Base-by-base conservation (phyloP, 768 basidiomycete genomes). In the Agrocybe pediades region DNA sequence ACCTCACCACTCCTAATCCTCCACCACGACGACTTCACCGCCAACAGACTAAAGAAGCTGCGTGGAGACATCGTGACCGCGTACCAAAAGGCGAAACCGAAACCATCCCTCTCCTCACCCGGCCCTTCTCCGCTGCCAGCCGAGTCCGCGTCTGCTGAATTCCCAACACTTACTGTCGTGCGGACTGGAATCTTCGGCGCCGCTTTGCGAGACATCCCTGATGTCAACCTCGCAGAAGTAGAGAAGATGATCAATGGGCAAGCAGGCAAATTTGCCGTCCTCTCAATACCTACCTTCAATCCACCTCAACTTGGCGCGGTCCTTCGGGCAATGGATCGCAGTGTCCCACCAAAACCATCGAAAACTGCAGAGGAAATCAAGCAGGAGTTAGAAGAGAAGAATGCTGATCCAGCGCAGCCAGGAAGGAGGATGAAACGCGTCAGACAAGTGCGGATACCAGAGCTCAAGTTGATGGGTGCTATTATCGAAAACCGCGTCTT, bases 131-230 rank as follows among this genome's bases (percentile, higher is more conserved):
- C 71, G 63, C 52, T 61, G 15, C 54, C 71, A 29, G n/a, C 42
- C 20, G 62, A 58, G 19, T 63, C 42, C 20, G 62, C 58, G 19
- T 63, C 63, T 19, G 65, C 49, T 50, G 41, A 44, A 27, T 24
- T 67, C 39, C 63, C 62, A 8, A 76, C 76, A 30, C 78, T 95
- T 63, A 85, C 84, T 44, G 70, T 90, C 62, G 81, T 93, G 52
- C 84, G 87, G 41, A 88, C 92, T 9, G 83, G 87, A 58, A 81
- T 95, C 46, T 87, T 95, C 60, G 88, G 90, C 29, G 90, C 88
- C 52, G 84, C 88, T 1, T 70, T 92, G 20, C 82, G 90, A 36
- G 82, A 88, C 63, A 75, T 77, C 56, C 70, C 78, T 0, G 74
- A 78, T 41, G 58, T 88, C 39, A 79, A 86, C 60, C 63, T 74